Evolutionary conservation across 345 rosid genomes (phyloP), one percentile per base, ranked within the genome.

Genomic region (Hypericum perforatum): DNA sequence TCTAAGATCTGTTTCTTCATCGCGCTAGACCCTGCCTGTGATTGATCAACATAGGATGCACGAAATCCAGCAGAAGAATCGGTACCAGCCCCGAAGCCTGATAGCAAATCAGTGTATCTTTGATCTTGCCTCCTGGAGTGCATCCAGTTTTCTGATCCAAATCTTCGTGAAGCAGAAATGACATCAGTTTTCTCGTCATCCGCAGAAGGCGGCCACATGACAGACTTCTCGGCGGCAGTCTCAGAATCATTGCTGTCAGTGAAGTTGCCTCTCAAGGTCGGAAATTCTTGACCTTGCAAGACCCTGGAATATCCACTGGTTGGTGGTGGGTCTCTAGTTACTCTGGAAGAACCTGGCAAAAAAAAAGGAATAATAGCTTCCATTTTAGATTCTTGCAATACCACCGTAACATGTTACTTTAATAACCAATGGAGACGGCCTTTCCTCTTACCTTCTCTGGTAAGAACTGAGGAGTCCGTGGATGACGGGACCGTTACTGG

Each of bases 231-330:
- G 57, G 71, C 88, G 57, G 71, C 74, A 46, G 66, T 70, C 22
- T 79, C 89, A 58, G 68, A 65, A 49, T 74, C 88, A 3, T 67
- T 63, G 56, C 63, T 77, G 60, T 73, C 78, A 2, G 72, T 42
- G 65, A 63, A 72, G 56, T 72, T 83, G 57, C 79, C 70, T 71
- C 86, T 74, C 78, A 78, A 80, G 91, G 88, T 69, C 66, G 79
- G 16, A 54, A 65, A 71, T 74, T 82, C 91, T 78, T 79, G 90
- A 72, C 82, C 86, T 81, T 81, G 86, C 78, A 83, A 72, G 82
- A 77, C 82, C 82, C 78, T 86, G 29, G 92, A 69, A 57, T 75
- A 72, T 43, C 76, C 85, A 63, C 66, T 74, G 37, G 70, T 65
- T 2, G 76, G 63, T 62, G 75, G 62, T 72, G 84, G 80, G 82